Evolutionary conservation across 2,329 filamentous ascomycete genomes (phyloP).

Genomic region (Nothophoma quercina): DNA sequence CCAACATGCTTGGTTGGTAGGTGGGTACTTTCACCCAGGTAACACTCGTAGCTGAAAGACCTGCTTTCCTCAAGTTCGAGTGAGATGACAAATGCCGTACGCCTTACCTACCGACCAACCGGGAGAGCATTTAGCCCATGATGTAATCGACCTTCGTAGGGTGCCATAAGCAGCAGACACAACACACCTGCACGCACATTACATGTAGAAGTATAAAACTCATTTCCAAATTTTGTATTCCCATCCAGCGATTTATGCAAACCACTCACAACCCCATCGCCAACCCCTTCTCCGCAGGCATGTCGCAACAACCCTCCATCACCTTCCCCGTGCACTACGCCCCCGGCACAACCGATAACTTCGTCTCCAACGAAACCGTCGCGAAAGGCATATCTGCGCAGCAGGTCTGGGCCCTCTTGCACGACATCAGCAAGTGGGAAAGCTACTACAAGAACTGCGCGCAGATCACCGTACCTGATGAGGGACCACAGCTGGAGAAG

Average conservation of each 20-base stretch:
- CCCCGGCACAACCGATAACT: constrained; percentile 50
- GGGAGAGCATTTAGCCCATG: constrained; percentile 7
- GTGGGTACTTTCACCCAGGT: too few species aligned
- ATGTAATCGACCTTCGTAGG: constrained; percentile 3
- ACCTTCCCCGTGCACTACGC: constrained; percentile 42
- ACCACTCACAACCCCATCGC: background rate
- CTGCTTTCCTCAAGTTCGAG: background rate
- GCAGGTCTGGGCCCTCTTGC: constrained; percentile 44
- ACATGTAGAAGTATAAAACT: too few species aligned
- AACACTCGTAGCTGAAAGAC: background rate
- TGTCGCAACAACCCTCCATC: constrained; percentile 27
- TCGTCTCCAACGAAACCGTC: constrained; percentile 46
- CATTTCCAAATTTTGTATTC: too few species aligned
- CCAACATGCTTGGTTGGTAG: background rate
- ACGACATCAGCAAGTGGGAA: constrained; percentile 45
- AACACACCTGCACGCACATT: background rate
- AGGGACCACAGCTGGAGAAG: constrained; percentile 33
- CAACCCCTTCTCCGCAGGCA: background rate
- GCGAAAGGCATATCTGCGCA: constrained; percentile 32
- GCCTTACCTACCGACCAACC: background rate
- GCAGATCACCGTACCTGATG: constrained; percentile 37
- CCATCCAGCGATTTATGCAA: background rate
- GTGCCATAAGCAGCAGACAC: background rate
- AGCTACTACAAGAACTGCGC: constrained; percentile 46
- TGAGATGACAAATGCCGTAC: constrained; percentile 1